Evolutionary conservation across 768 basidiomycete genomes (phyloP).

Genomic region (Boletus rubropictus): DNA sequence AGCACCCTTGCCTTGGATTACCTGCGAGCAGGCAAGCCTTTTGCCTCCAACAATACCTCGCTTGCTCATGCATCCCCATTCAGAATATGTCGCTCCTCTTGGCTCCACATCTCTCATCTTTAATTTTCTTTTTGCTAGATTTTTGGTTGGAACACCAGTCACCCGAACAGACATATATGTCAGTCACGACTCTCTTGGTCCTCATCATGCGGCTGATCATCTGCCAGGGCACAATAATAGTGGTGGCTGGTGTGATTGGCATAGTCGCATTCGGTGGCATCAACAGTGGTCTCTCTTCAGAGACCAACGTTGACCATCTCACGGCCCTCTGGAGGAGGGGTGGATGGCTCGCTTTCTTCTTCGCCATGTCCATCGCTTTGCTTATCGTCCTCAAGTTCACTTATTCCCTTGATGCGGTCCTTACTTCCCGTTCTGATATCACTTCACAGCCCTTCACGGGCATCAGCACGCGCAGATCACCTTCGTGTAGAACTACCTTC

Average conservation of each 20-base stretch:
- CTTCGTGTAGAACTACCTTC: conserved; percentile 19
- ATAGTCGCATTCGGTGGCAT: conserved; percentile 85
- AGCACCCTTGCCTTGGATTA: conserved; percentile 84
- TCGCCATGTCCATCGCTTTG: conserved; percentile 68
- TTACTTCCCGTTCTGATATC: conserved; percentile 65
- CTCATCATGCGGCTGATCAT: not conserved
- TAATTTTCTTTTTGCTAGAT: conserved; percentile 92
- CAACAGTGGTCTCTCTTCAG: conserved; percentile 69
- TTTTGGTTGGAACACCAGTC: conserved; percentile 81
- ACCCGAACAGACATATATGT: conserved; percentile 80
- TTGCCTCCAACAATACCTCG: not conserved
- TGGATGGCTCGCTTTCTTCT: conserved; percentile 91
- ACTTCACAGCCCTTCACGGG: conserved; percentile 50
- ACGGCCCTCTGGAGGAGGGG: conserved; percentile 79
- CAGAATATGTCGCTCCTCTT: conserved; percentile 94
- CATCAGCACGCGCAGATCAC: conserved; percentile 30
- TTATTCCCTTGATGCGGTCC: conserved; percentile 66
- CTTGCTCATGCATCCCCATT: conserved; percentile 11
- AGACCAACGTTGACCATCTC: conserved; percentile 70
- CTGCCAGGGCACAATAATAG: conserved; percentile 69
- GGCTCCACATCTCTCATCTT: conserved; percentile 92
- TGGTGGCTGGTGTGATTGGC: conserved; percentile 79
- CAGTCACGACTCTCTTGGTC: conserved; percentile 22
- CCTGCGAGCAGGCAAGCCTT: conserved; percentile 67
- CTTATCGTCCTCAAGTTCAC: conserved; percentile 62